A percentile compares a stretch with the other conserved stretches of the same genome.
phyloP scores from a whole-genome alignment of 257 asterid species.

The Solanum tarijense region DNA sequence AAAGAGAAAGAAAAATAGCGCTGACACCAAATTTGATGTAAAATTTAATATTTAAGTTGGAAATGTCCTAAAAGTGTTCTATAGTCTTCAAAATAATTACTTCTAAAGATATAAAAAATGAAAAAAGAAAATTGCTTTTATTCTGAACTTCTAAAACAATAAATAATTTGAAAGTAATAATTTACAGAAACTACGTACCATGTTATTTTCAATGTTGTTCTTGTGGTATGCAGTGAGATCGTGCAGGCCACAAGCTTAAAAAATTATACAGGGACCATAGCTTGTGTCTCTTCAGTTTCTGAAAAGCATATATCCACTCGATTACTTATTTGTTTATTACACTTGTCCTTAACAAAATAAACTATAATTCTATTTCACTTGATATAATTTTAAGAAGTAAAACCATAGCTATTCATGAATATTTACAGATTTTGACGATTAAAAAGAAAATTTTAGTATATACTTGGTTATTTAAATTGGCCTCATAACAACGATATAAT shows the following conservation, averaged over 20 bases:
- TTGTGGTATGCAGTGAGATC: background rate
- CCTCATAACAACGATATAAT: background rate
- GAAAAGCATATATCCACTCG: background rate
- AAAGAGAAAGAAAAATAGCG: too few relatives aligned
- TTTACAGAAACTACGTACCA: background rate
- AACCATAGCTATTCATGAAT: background rate
- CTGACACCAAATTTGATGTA: too few relatives aligned
- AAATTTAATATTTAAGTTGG: too few relatives aligned
- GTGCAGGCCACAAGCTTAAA: background rate
- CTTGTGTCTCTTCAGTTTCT: background rate
- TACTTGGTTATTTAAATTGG: background rate
- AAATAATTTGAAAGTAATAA: background rate
- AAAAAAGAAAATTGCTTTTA: too few relatives aligned
- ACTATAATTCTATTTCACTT: background rate
- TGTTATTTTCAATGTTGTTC: background rate
- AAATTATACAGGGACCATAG: background rate
- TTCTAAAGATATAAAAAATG: too few relatives aligned
- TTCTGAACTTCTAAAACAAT: too few relatives aligned
- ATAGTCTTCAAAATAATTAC: too few relatives aligned
- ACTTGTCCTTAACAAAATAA: background rate
- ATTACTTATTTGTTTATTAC: background rate
- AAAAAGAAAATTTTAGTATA: background rate
- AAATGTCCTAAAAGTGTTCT: too few relatives aligned
- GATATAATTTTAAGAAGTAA: background rate
- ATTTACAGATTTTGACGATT: background rate